Base-by-base conservation (phyloP, 129 eudicot species). In the Pseudognaphalium luteoalbum region DNA sequence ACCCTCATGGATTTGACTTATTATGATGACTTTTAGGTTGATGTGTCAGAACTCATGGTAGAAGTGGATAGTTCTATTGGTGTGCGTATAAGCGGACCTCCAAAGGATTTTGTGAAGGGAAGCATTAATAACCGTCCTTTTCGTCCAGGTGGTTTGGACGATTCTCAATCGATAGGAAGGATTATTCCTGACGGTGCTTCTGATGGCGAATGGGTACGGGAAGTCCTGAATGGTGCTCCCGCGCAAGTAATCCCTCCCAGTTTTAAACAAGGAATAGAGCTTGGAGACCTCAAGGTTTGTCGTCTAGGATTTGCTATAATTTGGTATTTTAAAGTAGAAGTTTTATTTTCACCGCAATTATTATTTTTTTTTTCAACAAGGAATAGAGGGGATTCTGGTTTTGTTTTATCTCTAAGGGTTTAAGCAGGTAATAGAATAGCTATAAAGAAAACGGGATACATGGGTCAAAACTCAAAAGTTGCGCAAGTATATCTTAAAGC, bases 91-190 rank as follows among this genome's bases (percentile, higher is more conserved):
- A 81, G 87, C 81, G 99, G 99, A 78, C 96, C 96, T 74, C 89
- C 96, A 68, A 91, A 89, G 88, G 99, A 95, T 85, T 95, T 91
- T 83, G 96, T 91, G 17, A 89, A 82, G 82, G 99, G 99, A 76
- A 95, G 97, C 85, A 76, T 95, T 61, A 81, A 77, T 73, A 95
- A 83, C 66, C 99, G 97, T 35, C 99, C 99, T 68, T 95, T 95
- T 81, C 96, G 89, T 66, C 99, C 97, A 33, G 99, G 99, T 65
- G 99, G 99, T 42, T 81, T 95, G 82, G 96, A 91, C 51, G 86
- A 85, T 78, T 84, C 96, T 72, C 88, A 83, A 76, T 84, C 97
- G 20, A 22, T 80, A 58, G 90, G 84, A 42, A 91, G 92, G 87
- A 83, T 75, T 66, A 66, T 82, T 71, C 97, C 97, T 12, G 94